These are phyloP conservation scores for Glebionis coronaria DNA, from an alignment of 129 eudicot species.

Conservation along the genomic window DNA sequence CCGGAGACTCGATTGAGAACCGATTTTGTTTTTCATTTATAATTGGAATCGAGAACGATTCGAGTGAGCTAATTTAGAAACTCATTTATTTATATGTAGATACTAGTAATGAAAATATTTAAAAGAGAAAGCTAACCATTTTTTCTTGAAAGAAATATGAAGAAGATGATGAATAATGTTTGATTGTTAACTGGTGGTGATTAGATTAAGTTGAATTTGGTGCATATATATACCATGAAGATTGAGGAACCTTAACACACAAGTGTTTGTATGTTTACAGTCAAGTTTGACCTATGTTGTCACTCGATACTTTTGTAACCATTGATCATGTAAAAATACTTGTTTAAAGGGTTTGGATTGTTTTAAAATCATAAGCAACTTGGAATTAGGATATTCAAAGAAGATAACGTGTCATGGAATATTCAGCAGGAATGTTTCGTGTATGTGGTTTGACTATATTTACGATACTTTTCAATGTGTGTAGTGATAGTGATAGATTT, in stretches of 20 bases:
- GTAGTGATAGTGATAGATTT: too few species aligned
- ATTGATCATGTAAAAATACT: background rate
- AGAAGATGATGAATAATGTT: background rate
- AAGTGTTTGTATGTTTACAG: background rate
- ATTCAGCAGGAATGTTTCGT: too few species aligned
- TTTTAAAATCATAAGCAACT: background rate
- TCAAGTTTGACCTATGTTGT: conserved; percentile 20
- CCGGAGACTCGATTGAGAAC: too few species aligned
- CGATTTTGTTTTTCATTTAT: too few species aligned
- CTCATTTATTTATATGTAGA: background rate
- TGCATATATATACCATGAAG: conserved; percentile 14
- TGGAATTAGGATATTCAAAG: too few species aligned
- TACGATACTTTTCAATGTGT: too few species aligned
- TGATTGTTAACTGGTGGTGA: background rate
- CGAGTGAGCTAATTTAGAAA: too few species aligned
- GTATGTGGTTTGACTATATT: too few species aligned
- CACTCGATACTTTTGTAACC: conserved; percentile 19
- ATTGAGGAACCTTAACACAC: conserved; percentile 3
- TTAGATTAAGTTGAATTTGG: background rate
- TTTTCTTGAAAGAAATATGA: conserved; percentile 11
- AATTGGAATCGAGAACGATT: too few species aligned
- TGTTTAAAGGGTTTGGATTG: conserved; percentile 15
- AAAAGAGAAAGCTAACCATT: conserved; percentile 24
- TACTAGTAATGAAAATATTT: background rate
- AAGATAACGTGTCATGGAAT: too few species aligned